Evolutionary conservation across 345 rosid species (phyloP).

Genomic region (Cardamine occulta): DNA sequence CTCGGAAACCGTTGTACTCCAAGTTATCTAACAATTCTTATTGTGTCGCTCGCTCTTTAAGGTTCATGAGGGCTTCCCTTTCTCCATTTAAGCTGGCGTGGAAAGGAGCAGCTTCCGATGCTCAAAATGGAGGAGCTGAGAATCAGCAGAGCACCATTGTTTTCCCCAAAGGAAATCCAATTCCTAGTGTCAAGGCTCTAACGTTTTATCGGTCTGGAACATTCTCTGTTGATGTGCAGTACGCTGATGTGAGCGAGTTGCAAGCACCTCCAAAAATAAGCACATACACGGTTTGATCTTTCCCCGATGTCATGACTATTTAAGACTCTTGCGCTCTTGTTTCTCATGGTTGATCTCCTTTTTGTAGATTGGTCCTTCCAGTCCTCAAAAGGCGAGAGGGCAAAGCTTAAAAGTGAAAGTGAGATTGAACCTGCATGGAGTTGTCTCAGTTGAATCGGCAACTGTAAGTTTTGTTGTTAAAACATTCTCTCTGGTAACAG

Average conservation of each 20-base stretch:
- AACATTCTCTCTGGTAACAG: background rate
- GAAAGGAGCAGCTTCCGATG: constrained; percentile 76
- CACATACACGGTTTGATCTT: constrained; percentile 65
- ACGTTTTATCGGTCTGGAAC: constrained; percentile 81
- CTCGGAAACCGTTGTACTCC: background rate
- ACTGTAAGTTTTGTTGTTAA: constrained; percentile 53
- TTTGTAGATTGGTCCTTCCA: constrained; percentile 90
- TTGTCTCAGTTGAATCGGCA: constrained; percentile 84
- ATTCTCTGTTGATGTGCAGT: constrained; percentile 79
- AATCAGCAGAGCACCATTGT: constrained; percentile 78
- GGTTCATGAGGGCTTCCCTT: constrained; percentile 92
- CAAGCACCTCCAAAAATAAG: constrained; percentile 80
- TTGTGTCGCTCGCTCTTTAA: constrained; percentile 30
- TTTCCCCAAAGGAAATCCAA: constrained; percentile 82
- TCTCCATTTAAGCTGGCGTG: constrained; percentile 75
- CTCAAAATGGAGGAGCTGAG: constrained; percentile 64
- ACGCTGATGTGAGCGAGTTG: constrained; percentile 62
- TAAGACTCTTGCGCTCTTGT: constrained; percentile 26
- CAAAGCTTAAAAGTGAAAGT: constrained; percentile 90
- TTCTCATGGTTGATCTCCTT: constrained; percentile 30
- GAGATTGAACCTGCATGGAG: constrained; percentile 85
- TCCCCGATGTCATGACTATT: background rate
- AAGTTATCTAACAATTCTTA: constrained; percentile 9
- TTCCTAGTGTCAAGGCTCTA: constrained; percentile 86
- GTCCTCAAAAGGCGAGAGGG: constrained; percentile 65